phyloP scores from a whole-genome alignment of 1,139 yeast genomes.

The Taphrina sp. region DNA sequence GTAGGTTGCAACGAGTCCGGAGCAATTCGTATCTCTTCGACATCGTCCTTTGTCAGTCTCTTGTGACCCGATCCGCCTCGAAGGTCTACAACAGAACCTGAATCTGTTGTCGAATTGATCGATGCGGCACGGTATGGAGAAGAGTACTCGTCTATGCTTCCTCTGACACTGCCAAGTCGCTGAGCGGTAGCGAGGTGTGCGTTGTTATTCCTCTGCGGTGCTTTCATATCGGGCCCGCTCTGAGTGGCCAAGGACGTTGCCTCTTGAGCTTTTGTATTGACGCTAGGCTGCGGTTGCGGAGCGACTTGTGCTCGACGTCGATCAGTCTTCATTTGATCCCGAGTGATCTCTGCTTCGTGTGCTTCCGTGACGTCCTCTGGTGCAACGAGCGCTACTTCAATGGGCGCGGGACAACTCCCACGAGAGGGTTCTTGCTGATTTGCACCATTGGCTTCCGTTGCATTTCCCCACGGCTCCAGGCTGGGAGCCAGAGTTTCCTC shows the following conservation, averaged over 20 bases:
- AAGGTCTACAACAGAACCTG: background rate
- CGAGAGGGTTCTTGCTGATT: conserved; percentile 15
- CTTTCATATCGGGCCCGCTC: background rate
- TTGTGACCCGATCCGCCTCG: background rate
- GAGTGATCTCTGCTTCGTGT: background rate
- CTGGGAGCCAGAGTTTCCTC: conserved; percentile 12
- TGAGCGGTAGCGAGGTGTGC: conserved; percentile 4
- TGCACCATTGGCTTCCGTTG: conserved; percentile 2
- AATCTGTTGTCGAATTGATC: too few relatives aligned
- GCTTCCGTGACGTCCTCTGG: conserved; percentile 5
- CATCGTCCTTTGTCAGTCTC: too few relatives aligned
- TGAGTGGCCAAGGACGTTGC: conserved; percentile 18
- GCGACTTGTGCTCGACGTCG: conserved; percentile 4
- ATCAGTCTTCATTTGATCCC: conserved; percentile 8
- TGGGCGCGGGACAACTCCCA: conserved; percentile 11
- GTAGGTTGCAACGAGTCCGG: conserved; percentile 11
- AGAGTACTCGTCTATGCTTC: conserved; percentile 4
- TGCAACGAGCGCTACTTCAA: background rate
- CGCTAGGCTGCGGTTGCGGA: conserved; percentile 21
- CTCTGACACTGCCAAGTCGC: background rate
- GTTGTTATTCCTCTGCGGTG: background rate
- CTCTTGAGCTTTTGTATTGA: conserved; percentile 24
- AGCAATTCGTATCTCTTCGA: too few relatives aligned
- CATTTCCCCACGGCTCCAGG: conserved; percentile 7
- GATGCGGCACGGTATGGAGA: background rate